Percentiles rank a stretch among this genome's conserved stretches.
Conservation (phyloP, 805 yeast species). For the Cyberlindnera maritima region DNA sequence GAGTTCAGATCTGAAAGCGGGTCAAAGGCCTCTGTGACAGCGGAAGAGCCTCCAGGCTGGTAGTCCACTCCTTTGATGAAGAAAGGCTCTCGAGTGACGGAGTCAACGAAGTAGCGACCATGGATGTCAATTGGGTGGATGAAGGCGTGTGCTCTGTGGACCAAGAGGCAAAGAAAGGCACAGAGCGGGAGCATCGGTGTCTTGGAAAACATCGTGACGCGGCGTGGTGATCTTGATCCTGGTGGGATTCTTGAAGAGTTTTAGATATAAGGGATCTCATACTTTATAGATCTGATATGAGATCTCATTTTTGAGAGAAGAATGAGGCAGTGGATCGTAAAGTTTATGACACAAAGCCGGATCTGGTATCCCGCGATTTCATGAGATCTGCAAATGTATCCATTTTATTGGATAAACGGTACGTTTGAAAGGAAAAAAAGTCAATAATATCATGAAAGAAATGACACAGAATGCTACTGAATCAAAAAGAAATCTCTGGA, state of each 20-base stretch:
- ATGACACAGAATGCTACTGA: too few species aligned
- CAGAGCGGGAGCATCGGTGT: background rate
- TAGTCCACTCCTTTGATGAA: conserved; percentile 87
- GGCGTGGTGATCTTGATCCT: too few species aligned
- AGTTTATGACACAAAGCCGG: background rate
- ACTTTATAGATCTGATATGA: too few species aligned
- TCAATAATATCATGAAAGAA: background rate
- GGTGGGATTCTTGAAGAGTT: too few species aligned
- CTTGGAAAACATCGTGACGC: background rate
- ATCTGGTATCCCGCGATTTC: background rate
- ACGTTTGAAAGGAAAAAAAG: background rate
- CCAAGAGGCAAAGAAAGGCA: background rate
- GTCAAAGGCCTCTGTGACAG: conserved; percentile 53
- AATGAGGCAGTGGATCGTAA: too few species aligned
- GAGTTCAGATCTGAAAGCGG: conserved; percentile 69
- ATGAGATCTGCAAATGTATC: too few species aligned
- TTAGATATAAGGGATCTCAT: too few species aligned
- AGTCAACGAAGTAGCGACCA: conserved; percentile 74
- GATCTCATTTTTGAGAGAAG: too few species aligned
- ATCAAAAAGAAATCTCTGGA: too few species aligned
- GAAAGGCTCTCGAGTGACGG: conserved; percentile 74
- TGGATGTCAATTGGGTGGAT: conserved; percentile 67
- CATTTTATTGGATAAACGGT: background rate
- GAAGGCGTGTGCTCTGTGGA: conserved; percentile 20
- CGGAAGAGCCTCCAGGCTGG: conserved; percentile 95